Evolutionary conservation across 148 eudicot genomes (phyloP).

Genomic region (Diospyros lotus): DNA sequence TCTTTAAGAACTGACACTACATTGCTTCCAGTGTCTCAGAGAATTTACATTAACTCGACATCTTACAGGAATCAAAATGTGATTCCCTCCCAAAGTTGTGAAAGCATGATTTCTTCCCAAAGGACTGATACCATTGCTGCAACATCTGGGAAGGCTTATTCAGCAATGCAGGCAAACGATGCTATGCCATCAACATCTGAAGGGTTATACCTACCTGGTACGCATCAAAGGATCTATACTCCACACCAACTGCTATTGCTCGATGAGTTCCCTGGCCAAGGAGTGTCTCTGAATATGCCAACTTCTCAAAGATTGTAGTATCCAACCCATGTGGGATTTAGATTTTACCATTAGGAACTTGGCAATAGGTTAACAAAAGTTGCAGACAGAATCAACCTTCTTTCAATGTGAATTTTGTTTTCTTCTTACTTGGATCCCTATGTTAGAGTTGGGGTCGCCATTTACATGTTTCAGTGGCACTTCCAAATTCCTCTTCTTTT

Average conservation of each 20-base stretch:
- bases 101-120: not conserved
- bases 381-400: not conserved
- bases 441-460: not conserved
- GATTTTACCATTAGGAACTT: not conserved
- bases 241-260: not conserved
- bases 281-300: slow-evolving; percentile 12
- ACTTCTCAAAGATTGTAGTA: slow-evolving; percentile 9
- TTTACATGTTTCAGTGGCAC: no score
- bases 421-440: not conserved
- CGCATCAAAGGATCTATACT: slow-evolving; percentile 4
- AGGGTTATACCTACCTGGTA: slow-evolving; percentile 1
- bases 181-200: slow-evolving; percentile 11
- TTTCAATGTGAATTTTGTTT: not conserved
- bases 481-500: no score
- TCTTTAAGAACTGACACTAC: not conserved
- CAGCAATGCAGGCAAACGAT: slow-evolving; percentile 1
- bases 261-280: slow-evolving; percentile 15
- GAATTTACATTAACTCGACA: not conserved
- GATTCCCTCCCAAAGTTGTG: not conserved
- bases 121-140: slow-evolving; percentile 2
- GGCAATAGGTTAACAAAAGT: not conserved
- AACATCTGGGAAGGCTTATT: not conserved
- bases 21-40: slow-evolving; percentile 7
- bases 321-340: not conserved
- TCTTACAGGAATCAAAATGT: slow-evolving; percentile 9